Conservation (phyloP, 768 basidiomycete genomes). For the Suillus plorans region DNA sequence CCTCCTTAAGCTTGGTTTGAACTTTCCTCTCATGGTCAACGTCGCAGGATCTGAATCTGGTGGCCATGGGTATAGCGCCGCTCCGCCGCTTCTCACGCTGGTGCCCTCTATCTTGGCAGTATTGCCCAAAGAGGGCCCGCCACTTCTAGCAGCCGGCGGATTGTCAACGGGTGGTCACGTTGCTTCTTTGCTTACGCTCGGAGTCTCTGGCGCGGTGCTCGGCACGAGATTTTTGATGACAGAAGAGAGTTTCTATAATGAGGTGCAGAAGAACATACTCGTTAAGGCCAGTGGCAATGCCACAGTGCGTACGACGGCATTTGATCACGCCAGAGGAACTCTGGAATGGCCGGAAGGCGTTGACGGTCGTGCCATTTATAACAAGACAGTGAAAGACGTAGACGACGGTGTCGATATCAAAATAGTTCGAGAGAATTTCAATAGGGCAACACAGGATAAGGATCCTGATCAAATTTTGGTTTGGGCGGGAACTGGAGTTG, state of each 20-base stretch:
- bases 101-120: conserved; percentile 52
- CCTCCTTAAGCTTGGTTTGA: conserved; percentile 1
- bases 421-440: conserved; percentile 42
- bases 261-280: conserved; percentile 53
- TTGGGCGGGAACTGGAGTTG: conserved; percentile 72
- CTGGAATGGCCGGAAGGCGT: conserved; percentile 60
- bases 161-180: conserved; percentile 63
- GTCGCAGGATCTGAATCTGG: conserved; percentile 72
- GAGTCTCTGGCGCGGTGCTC: conserved; percentile 64
- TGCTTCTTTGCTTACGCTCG: conserved; percentile 62
- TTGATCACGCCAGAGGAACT: conserved; percentile 57
- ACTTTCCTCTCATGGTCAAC: conserved; percentile 6
- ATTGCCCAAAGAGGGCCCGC: conserved; percentile 42
- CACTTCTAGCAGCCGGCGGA: conserved; percentile 75
- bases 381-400: conserved; percentile 56
- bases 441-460: conserved; percentile 41
- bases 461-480: conserved; percentile 55
- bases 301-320: conserved; percentile 61
- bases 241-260: conserved; percentile 59
- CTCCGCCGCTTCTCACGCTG: conserved; percentile 61
- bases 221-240: conserved; percentile 79
- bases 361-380: conserved; percentile 51
- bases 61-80: conserved; percentile 63
- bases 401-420: conserved; percentile 47
- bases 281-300: conserved; percentile 41